Evolutionary conservation across 106 monocot species (phyloP).

Genomic region (Agapanthus africanus): DNA sequence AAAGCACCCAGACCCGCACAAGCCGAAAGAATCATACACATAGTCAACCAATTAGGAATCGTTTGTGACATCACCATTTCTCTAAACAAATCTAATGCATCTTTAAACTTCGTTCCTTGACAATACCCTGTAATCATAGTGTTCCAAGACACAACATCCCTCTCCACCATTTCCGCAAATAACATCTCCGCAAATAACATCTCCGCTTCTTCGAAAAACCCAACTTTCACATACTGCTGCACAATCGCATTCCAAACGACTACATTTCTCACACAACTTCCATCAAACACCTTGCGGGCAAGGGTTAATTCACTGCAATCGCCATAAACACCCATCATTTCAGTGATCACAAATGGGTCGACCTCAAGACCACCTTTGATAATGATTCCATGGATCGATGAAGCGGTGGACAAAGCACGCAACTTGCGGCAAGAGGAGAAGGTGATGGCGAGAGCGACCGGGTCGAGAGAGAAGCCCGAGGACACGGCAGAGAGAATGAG

Average conservation of each 20-base stretch:
- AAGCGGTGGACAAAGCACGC: not conserved
- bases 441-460: slow-evolving; percentile 20
- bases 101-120: too few species aligned
- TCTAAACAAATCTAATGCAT: slow-evolving; percentile 31
- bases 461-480: slow-evolving; percentile 13
- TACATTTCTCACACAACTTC: slow-evolving; percentile 42
- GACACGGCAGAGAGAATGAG: slow-evolving; percentile 11
- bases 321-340: slow-evolving; percentile 42
- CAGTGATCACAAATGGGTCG: slow-evolving; percentile 40
- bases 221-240: slow-evolving; percentile 34
- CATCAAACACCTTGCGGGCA: slow-evolving; percentile 59
- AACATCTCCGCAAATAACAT: too few species aligned
- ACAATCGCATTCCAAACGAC: slow-evolving; percentile 64
- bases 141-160: too few species aligned
- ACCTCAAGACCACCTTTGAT: slow-evolving; percentile 38
- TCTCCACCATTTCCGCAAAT: too few species aligned
- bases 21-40: slow-evolving; percentile 43
- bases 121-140: too few species aligned
- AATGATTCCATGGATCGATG: slow-evolving; percentile 39
- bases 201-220: slow-evolving; percentile 24
- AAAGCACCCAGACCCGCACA: slow-evolving; percentile 50
- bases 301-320: slow-evolving; percentile 37
- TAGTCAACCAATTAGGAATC: slow-evolving; percentile 52
- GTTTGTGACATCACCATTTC: slow-evolving; percentile 26
- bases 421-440: slow-evolving; percentile 16